Evolutionary conservation across 805 yeast species (phyloP).

Genomic region (Lipomyces sp.): DNA sequence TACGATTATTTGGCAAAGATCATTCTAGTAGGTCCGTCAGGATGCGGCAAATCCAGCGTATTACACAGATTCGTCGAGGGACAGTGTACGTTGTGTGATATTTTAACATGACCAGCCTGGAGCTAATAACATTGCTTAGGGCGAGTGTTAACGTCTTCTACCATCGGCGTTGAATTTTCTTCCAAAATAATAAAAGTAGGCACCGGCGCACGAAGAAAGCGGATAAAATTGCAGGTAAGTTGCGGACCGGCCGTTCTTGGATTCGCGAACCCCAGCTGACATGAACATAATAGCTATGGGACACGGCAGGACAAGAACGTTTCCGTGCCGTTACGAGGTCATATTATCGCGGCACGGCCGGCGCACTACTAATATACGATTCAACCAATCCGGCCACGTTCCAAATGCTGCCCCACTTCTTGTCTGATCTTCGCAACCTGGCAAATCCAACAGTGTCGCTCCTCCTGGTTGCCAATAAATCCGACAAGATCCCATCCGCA

Average conservation of each 20-base stretch:
- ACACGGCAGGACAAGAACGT: conserved; percentile 96
- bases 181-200: conserved; percentile 48
- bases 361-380: conserved; percentile 89
- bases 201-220: conserved; percentile 39
- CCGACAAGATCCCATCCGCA: conserved; percentile 61
- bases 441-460: conserved; percentile 92
- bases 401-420: conserved; percentile 85
- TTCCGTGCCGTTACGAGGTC: conserved; percentile 94
- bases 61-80: conserved; percentile 50
- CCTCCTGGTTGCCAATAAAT: conserved; percentile 89
- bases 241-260: conserved; percentile 49
- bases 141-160: conserved; percentile 46
- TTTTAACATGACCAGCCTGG: too few relatives aligned
- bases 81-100: conserved; percentile 41
- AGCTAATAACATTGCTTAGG: conserved; percentile 32
- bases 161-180: conserved; percentile 50
- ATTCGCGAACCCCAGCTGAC: conserved; percentile 17
- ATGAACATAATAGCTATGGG: conserved; percentile 77
- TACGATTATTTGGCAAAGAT: conserved; percentile 49
- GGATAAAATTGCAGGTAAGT: conserved; percentile 40
- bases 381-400: conserved; percentile 83
- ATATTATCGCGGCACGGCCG: conserved; percentile 93
- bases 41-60: conserved; percentile 55
- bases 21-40: conserved; percentile 53
- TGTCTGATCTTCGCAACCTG: conserved; percentile 84